Base-by-base conservation (phyloP, 176 grass and related monocot genomes). In the Zoysia pacifica region DNA sequence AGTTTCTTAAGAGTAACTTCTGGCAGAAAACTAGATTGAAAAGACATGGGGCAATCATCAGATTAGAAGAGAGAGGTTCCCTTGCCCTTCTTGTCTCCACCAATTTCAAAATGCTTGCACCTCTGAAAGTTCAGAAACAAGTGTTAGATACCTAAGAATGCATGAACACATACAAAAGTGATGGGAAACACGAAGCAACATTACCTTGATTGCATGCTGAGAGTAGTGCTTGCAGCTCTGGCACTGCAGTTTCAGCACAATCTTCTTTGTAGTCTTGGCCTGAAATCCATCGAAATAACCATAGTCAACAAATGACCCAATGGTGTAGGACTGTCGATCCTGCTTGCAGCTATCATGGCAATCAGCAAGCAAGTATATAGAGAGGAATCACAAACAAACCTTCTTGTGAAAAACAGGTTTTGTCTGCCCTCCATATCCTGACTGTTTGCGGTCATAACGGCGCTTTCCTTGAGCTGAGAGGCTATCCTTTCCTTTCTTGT, bases 391-490 rank as follows among this genome's bases (percentile, higher is more conserved):
- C 62, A n/a, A 45, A 3, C 18, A 77, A 47, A 97, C 94, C 94
- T 97, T 97, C 86, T 97, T 97, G 87, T 97, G 94, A 67, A 93
- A 97, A 86, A 93, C 94, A 38, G 94, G 94, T 79, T 97, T 93
- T 49, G 93, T 97, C 83, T 97, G 91, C 45, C 93, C 91, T 89
- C 93, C 93, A 87, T 93, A 97, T 45, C 93, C 93, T 43, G 93
- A 97, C 69, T 97, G 91, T 64, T 97, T 97, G 66, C 88, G 88
- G 81, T 93, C 93, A 49, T 97, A 97, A 73, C 93, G 93, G 4
- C 85, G 90, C 76, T 97, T 97, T 11, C 93, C 93, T 64, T 97
- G 90, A 49, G 82, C 90, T 53, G 90, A 88, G 62, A 93, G 84
- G 75, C 93, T 97, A 49, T 93, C 93, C 73, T 93, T 97, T 18